phyloP scores from a whole-genome alignment of 768 basidiomycete species.

The Amanita pallidorosea region DNA sequence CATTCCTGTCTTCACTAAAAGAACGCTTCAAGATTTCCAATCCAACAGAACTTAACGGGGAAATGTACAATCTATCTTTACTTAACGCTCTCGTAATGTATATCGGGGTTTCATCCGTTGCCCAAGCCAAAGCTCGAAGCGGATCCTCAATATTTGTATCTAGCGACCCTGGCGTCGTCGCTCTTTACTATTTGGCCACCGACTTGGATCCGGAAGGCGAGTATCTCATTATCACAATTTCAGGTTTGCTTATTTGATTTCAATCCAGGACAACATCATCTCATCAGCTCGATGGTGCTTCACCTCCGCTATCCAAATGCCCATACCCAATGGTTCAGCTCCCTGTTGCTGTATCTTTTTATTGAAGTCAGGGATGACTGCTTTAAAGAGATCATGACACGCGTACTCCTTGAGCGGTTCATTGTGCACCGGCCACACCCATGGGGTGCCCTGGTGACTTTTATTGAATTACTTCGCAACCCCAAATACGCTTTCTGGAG shows the following conservation, averaged over 20 bases:
- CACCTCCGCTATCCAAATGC: conserved; percentile 97
- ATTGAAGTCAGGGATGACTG: conserved; percentile 64
- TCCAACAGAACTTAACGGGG: conserved; percentile 33
- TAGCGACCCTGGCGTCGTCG: conserved; percentile 75
- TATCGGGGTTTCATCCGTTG: conserved; percentile 87
- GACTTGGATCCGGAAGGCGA: conserved; percentile 88
- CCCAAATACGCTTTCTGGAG: conserved; percentile 87
- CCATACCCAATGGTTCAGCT: conserved; percentile 98
- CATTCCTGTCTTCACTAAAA: conserved; percentile 68
- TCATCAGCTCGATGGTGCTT: conserved; percentile 85
- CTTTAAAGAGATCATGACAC: conserved; percentile 76
- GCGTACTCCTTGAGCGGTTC: conserved; percentile 87
- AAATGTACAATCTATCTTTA: conserved; percentile 77
- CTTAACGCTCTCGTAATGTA: conserved; percentile 95
- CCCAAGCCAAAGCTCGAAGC: conserved; percentile 77
- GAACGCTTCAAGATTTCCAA: conserved; percentile 55
- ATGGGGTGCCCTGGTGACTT: conserved; percentile 90
- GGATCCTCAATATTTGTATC: conserved; percentile 74
- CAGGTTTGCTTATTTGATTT: neutral
- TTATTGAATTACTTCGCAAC: conserved; percentile 88
- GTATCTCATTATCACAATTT: conserved; percentile 11
- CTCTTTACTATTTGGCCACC: conserved; percentile 72
- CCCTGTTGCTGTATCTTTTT: conserved; percentile 82
- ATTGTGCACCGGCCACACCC: conserved; percentile 93
- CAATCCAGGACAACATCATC: conserved; percentile 80